phyloP scores from a whole-genome alignment of 768 basidiomycete species.

The Boletus tomentosulus region DNA sequence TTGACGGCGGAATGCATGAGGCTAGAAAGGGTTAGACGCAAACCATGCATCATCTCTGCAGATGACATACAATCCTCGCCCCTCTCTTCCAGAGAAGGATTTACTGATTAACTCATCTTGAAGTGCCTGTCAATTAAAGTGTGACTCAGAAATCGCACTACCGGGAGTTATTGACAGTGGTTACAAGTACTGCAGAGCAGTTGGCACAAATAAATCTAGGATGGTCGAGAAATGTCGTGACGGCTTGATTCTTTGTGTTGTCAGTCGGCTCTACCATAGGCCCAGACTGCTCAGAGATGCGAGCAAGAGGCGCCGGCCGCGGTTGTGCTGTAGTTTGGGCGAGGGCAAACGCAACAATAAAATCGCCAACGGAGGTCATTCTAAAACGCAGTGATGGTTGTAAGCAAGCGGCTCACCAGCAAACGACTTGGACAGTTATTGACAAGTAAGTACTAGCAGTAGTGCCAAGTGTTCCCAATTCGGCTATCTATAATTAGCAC shows the following conservation, averaged over 20 bases:
- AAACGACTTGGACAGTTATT: background rate
- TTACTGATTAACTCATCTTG: conserved; percentile 87
- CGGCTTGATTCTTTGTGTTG: conserved; percentile 52
- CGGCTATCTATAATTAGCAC: background rate
- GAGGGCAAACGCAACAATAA: conserved; percentile 16
- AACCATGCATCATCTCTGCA: background rate
- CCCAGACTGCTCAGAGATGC: background rate
- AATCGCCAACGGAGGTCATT: conserved; percentile 23
- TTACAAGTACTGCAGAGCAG: conserved; percentile 67
- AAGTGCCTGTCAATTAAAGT: conserved; percentile 46
- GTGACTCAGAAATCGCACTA: background rate
- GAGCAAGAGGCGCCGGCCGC: background rate
- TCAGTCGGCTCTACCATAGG: conserved; percentile 28
- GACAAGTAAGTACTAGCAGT: background rate
- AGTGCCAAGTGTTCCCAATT: conserved; percentile 11
- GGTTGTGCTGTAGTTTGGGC: background rate
- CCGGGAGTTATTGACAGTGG: conserved; percentile 22
- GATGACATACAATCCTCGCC: conserved; percentile 67
- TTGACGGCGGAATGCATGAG: conserved; percentile 77
- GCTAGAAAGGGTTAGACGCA: conserved; percentile 34
- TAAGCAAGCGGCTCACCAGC: conserved; percentile 7
- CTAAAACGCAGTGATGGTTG: background rate
- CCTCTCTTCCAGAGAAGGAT: conserved; percentile 78
- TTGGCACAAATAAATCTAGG: conserved; percentile 66
- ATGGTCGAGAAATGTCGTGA: conserved; percentile 58